phyloP scores from a whole-genome alignment of 83 land plant genomes.

The Picea mariana region DNA sequence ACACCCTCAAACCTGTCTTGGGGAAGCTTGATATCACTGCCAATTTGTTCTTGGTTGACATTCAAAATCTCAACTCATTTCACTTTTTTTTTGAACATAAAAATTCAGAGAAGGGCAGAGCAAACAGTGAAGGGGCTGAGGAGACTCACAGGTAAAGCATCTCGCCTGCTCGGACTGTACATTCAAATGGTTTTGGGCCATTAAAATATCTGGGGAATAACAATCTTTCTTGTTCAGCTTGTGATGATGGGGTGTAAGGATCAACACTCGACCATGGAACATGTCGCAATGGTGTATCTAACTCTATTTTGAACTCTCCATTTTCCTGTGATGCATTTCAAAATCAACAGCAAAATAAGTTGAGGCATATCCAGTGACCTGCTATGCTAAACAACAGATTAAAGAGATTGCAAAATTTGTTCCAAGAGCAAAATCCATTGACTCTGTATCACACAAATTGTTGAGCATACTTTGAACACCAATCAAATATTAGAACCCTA shows the following conservation, averaged over 20 bases:
- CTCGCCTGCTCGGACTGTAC: conserved; percentile 86
- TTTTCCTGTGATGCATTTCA: conserved; percentile 37
- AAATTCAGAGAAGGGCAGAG: not conserved
- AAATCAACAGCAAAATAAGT: conserved; percentile 8
- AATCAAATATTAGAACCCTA: not conserved
- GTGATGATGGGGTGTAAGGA: conserved; percentile 52
- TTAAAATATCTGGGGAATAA: conserved; percentile 69
- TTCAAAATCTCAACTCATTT: not conserved
- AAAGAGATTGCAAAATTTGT: not conserved
- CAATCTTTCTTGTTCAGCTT: conserved; percentile 24
- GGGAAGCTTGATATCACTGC: too few relatives aligned
- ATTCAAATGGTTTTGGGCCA: conserved; percentile 73
- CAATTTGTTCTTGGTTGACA: too few relatives aligned
- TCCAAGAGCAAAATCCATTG: not conserved
- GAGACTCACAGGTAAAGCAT: conserved; percentile 79
- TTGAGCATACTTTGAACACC: not conserved
- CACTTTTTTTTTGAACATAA: not conserved
- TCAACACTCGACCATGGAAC: conserved; percentile 95
- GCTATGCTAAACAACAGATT: not conserved
- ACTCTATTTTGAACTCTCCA: conserved; percentile 49
- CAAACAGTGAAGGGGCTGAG: not conserved
- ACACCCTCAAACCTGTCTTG: too few relatives aligned
- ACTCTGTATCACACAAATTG: too few relatives aligned
- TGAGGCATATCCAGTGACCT: not conserved
- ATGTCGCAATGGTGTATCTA: conserved; percentile 40